phyloP scores from a whole-genome alignment of 1,139 yeast species.

The Wickerhamomyces sp. region DNA sequence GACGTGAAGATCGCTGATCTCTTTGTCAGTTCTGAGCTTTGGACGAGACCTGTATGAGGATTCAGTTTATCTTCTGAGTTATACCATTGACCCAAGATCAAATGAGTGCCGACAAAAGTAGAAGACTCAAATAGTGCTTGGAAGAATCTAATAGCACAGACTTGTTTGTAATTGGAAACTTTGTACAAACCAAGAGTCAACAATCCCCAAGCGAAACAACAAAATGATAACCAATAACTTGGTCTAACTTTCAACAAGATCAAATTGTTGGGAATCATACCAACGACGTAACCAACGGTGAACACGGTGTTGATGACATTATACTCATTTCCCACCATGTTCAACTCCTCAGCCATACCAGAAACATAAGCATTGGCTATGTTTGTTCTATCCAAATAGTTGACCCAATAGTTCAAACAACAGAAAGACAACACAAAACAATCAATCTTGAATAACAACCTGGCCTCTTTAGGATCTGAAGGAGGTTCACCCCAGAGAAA shows the following conservation, averaged over 20 bases:
- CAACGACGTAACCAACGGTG: slow-evolving; percentile 54
- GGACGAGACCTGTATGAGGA: slow-evolving; percentile 18
- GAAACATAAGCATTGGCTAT: slow-evolving; percentile 55
- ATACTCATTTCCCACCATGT: slow-evolving; percentile 44
- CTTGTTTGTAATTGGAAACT: slow-evolving; percentile 37
- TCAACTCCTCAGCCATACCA: slow-evolving; percentile 52
- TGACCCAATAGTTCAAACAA: slow-evolving; percentile 54
- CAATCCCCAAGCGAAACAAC: slow-evolving; percentile 51
- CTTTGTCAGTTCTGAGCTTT: slow-evolving; percentile 35
- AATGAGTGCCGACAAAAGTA: slow-evolving; percentile 49
- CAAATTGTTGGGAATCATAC: slow-evolving; percentile 52
- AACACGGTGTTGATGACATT: slow-evolving; percentile 51
- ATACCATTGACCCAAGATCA: slow-evolving; percentile 50
- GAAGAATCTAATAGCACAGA: slow-evolving; percentile 48
- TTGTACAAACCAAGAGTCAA: slow-evolving; percentile 46
- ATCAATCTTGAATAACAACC: slow-evolving; percentile 44
- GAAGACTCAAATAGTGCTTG: slow-evolving; percentile 52
- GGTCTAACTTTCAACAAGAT: slow-evolving; percentile 47
- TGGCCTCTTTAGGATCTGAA: slow-evolving; percentile 34
- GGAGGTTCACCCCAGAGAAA: slow-evolving; percentile 39
- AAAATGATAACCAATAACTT: slow-evolving; percentile 48
- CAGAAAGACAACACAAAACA: slow-evolving; percentile 52
- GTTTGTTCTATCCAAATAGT: slow-evolving; percentile 43
- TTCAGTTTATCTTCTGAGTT: slow-evolving; percentile 26
- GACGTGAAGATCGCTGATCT: slow-evolving; percentile 48